phyloP scores from a whole-genome alignment of 2,329 filamentous ascomycete species.

The Ceratocystis lukuohia region DNA sequence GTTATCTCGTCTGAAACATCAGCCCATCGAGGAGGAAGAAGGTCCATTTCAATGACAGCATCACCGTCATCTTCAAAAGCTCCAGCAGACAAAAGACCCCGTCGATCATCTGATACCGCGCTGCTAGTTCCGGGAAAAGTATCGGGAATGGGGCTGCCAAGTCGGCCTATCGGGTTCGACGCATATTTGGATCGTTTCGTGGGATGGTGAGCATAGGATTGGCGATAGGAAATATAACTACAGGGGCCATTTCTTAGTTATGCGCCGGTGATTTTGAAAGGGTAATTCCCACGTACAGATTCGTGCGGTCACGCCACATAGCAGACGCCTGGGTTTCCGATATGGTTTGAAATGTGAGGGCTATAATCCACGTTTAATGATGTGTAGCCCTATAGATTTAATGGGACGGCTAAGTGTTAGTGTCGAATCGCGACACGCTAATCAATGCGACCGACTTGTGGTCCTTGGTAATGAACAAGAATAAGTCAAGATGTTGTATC shows the following conservation, averaged over 20 bases:
- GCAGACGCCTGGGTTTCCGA: conserved; percentile 35
- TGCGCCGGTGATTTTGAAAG: neutral
- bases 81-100: conserved; percentile 70
- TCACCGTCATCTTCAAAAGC: conserved; percentile 79
- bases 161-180: conserved; percentile 29
- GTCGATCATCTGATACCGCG: conserved; percentile 39
- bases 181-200: conserved; percentile 66
- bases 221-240: conserved; percentile 97
- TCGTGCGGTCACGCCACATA: conserved; percentile 99
- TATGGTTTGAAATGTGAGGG: neutral
- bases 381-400: neutral
- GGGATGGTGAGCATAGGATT: conserved; percentile 93
- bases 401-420: neutral
- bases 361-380: neutral
- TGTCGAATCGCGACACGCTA: neutral
- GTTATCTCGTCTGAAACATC: conserved; percentile 90
- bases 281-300: conserved; percentile 52
- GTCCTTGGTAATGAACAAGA: neutral
- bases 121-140: conserved; percentile 38
- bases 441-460: neutral
- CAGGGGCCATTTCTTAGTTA: conserved; percentile 13
- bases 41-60: conserved; percentile 94
- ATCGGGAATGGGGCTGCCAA: conserved; percentile 47
- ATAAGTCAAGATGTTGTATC: neutral
- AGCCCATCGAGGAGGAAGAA: conserved; percentile 87